These are phyloP conservation scores for Salix arbutifolia DNA, from an alignment of 345 rosid genomes.

Conservation along the genomic window DNA sequence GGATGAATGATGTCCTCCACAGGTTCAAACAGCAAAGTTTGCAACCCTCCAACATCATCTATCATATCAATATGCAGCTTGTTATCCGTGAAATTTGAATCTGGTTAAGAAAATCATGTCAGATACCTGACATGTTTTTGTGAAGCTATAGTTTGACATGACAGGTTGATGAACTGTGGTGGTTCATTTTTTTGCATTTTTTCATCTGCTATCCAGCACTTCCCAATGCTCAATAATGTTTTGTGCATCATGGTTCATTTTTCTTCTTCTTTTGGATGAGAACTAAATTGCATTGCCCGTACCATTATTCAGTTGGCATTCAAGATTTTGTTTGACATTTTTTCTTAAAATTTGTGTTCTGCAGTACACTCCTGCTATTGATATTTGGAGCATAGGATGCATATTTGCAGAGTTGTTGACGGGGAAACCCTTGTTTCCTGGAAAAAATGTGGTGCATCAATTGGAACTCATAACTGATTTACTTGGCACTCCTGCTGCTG, in stretches of 20 bases:
- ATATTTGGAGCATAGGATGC: constrained; percentile 98
- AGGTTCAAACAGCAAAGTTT: not conserved
- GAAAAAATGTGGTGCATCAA: constrained; percentile 89
- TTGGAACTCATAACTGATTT: constrained; percentile 91
- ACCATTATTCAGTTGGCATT: not conserved
- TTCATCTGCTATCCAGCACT: not conserved
- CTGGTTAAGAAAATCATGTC: not conserved
- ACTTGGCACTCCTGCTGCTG: constrained; percentile 85
- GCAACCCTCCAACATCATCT: not conserved
- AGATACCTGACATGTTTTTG: not conserved
- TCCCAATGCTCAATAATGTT: not conserved
- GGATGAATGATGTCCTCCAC: not conserved
- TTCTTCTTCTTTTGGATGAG: not conserved
- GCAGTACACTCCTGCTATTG: constrained; percentile 99
- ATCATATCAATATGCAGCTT: not conserved
- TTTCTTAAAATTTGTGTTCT: constrained; percentile 16
- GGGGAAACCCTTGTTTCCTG: constrained; percentile 90
- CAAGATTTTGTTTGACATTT: constrained; percentile 7
- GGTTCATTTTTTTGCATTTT: not conserved
- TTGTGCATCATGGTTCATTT: not conserved
- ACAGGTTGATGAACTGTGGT: not conserved
- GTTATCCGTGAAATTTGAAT: not conserved
- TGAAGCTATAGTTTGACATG: not conserved
- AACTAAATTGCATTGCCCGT: not conserved
- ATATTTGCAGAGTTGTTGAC: constrained; percentile 92